Conservation (phyloP, 768 basidiomycete species). For the Sarcodon sp. region DNA sequence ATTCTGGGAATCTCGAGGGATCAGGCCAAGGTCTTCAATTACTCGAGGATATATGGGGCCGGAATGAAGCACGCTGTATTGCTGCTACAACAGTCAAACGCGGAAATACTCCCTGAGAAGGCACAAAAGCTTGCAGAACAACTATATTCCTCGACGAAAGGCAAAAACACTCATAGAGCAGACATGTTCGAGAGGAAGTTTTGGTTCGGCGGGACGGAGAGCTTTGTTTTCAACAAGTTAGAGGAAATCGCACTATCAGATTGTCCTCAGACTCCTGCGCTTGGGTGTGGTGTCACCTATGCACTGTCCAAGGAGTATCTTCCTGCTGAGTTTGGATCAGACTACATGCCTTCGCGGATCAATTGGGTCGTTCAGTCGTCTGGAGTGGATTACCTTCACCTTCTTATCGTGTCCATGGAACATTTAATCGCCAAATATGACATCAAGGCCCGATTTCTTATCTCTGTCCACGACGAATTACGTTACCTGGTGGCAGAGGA, state of each 20-base stretch:
- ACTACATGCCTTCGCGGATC: conserved; percentile 93
- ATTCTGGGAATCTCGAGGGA: conserved; percentile 91
- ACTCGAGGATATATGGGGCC: conserved; percentile 97
- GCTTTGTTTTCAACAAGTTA: conserved; percentile 94
- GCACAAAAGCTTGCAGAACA: conserved; percentile 75
- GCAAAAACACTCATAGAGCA: conserved; percentile 66
- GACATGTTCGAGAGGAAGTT: conserved; percentile 75
- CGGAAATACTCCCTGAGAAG: conserved; percentile 62
- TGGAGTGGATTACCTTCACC: conserved; percentile 95
- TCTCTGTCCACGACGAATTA: conserved; percentile 95
- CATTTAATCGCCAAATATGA: conserved; percentile 69
- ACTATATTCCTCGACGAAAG: conserved; percentile 89
- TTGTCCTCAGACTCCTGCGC: conserved; percentile 79
- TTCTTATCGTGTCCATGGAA: conserved; percentile 92
- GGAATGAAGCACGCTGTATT: conserved; percentile 90
- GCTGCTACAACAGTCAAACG: conserved; percentile 75
- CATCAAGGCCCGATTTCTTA: conserved; percentile 85
- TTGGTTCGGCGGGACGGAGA: conserved; percentile 96
- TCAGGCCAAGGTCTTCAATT: conserved; percentile 97
- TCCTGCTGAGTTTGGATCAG: conserved; percentile 64
- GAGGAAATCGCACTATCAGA: conserved; percentile 89
- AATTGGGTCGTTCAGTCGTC: conserved; percentile 99
- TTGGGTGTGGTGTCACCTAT: conserved; percentile 88
- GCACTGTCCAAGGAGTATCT: conserved; percentile 88
- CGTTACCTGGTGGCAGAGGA: conserved; percentile 85